Evolutionary conservation across 2,329 filamentous ascomycete genomes (phyloP), one percentile per base, ranked within the genome.

Genomic region (Colletotrichum eleusines): DNA sequence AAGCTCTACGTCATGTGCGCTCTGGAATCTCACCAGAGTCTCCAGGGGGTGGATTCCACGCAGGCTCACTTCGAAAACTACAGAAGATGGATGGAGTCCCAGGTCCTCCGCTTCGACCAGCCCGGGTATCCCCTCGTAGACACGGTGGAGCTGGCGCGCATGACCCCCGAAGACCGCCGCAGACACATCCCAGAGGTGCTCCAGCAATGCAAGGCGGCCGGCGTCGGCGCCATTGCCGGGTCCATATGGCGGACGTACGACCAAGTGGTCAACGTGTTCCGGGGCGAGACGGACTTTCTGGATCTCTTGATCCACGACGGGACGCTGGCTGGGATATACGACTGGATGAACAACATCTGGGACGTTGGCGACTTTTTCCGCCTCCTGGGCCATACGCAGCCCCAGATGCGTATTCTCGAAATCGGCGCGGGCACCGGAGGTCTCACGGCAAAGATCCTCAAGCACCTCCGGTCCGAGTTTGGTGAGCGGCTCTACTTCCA

Each of bases 371-470:
- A 26, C 3, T 7, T 69, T 2, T 23, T 69, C 1, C 35, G 40
- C 2, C 26, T 65, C 0, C 7, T 69, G 18, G 64, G 60, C 0
- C 61, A 69, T 44, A 64, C 64, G 38, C 23, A 31, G 20, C 60
- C 60, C 23, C 74, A 76, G 14, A 77, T 86, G 7, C 83, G 84
- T 28, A 78, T 73, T 11, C 55, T 73, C 12, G 72, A 35, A n/a
- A 50, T 73, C 23, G 72, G 72, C 12, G 69, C 65, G 5, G 72
- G 69, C 0, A 67, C 69, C 1, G 69, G 69, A 3, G 71, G 70
- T n/a, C 18, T 51, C n/a, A 73, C 54, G 11, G 61, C 40, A 7
- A 55, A 55, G 14, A 63, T 67, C 12, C 50, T 68, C 14, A 35
- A 33, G 16, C 46, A 61, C 16, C 55, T 70, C 18, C 63, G 18